Evolutionary conservation across 345 rosid species (phyloP), one percentile per base, ranked within the genome.

Genomic region (Hibiscus syriacus): DNA sequence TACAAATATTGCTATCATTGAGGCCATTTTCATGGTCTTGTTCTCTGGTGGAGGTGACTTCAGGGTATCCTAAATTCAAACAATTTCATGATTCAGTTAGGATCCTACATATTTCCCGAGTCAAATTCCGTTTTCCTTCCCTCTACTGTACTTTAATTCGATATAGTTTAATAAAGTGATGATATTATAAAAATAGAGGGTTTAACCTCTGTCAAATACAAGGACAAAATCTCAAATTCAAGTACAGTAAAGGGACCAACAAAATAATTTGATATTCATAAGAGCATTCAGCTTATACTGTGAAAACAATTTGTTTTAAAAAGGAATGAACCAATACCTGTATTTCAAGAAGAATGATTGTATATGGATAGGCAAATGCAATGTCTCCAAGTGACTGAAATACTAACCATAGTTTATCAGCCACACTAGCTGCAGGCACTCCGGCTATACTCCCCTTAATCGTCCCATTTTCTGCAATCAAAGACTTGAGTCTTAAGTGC

Each of bases 311-410:
- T 11, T 50, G 55, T 7, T 50, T 6, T 49, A 7, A 19, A 39
- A 19, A 20, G 59, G 55, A 38, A 23, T 26, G 66, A 67, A 26
- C 43, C 29, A 23, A 30, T 16, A 82, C 93, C 89, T 88, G 89
- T 54, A 88, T 88, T 70, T 88, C 90, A 8, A 88, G 76, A 48
- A 85, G 79, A 64, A 88, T 78, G 3, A 82, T 53, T 9, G 90
- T 36, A 70, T 82, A 85, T 1, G 90, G 90, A 73, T 85, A 88
- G 0, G 85, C 87, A 52, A 80, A 85, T 50, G 86, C 93, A 73
- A 88, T 79, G 75, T 88, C 85, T 0, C 84, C 85, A 10, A 88
- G 80, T 2, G 90, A 90, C 66, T 82, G 77, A 74, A 84, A 84
- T 19, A 58, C 71, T 59, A 80, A 25, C 81, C 81, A 84, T 27